A percentile compares a stretch with the other conserved stretches of the same genome.
Conservation (phyloP, 768 basidiomycete genomes). For the Termitomyces sp. region DNA sequence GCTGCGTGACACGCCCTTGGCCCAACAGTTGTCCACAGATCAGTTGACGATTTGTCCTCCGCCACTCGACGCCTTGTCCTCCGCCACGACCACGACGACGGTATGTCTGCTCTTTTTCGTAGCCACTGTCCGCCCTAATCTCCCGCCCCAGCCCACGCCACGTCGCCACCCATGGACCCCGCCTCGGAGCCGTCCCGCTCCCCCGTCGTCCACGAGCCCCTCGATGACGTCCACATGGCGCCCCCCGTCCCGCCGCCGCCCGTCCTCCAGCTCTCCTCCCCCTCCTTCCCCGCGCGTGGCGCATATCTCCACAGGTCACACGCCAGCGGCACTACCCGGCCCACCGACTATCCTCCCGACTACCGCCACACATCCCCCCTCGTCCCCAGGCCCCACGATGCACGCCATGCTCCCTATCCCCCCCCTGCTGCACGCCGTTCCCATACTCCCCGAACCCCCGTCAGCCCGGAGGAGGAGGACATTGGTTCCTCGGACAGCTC, state of each 20-base stretch:
- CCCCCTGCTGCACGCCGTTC: background rate
- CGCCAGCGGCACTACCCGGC: background rate
- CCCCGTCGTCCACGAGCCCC: no score
- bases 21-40: background rate
- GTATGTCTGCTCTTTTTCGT: no score
- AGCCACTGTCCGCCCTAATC: no score
- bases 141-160: no score
- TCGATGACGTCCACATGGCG: background rate
- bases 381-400: no score
- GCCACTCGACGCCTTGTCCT: background rate
- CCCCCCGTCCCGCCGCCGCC: background rate
- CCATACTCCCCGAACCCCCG: background rate
- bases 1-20: background rate
- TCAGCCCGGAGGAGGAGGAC: constrained; percentile 8
- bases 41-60: background rate
- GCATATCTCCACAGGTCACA: background rate
- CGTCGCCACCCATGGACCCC: no score
- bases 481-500: constrained; percentile 5
- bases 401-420: background rate
- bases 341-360: background rate
- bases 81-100: background rate
- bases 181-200: no score
- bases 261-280: background rate
- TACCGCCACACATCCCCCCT: background rate
- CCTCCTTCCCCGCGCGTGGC: background rate